Evolutionary conservation across 2,329 filamentous ascomycete genomes (phyloP).

Genomic region (Penicillium sp.): DNA sequence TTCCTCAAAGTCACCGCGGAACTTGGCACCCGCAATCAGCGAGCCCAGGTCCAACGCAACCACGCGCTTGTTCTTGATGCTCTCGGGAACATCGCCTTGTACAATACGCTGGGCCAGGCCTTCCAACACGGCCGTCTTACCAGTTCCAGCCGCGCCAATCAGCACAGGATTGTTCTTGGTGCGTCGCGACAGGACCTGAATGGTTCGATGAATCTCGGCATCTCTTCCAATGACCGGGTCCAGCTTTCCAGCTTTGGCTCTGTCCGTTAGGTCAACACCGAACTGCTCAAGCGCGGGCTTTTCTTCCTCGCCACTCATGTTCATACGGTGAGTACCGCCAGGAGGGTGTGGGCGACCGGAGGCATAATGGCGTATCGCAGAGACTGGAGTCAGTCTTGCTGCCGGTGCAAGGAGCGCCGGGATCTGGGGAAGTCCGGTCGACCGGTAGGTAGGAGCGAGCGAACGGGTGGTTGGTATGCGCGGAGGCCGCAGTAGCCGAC

Average conservation of each 20-base stretch:
- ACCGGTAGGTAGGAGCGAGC: constrained; percentile 19
- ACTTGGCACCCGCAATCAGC: constrained; percentile 93
- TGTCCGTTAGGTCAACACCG: constrained; percentile 83
- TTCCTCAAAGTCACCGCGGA: constrained; percentile 94
- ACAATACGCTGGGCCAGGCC: constrained; percentile 88
- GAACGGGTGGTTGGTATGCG: constrained; percentile 21
- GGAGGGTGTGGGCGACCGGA: constrained; percentile 73
- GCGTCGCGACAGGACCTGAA: constrained; percentile 85
- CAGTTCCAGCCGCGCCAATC: constrained; percentile 87
- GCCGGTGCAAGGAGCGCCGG: constrained; percentile 16
- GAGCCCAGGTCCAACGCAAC: constrained; percentile 85
- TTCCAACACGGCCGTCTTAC: constrained; percentile 91
- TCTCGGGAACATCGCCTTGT: constrained; percentile 88
- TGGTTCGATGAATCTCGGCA: constrained; percentile 86
- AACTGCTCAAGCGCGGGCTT: constrained; percentile 89
- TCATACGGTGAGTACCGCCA: constrained; percentile 91
- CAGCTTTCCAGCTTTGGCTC: constrained; percentile 82
- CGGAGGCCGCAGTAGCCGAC: constrained; percentile 29
- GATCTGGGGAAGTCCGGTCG: constrained; percentile 19
- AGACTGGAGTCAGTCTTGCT: constrained; percentile 9
- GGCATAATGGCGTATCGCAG: constrained; percentile 51
- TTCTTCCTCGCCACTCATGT: constrained; percentile 71
- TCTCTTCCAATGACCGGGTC: constrained; percentile 96
- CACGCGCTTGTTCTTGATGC: constrained; percentile 90
- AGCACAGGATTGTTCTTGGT: constrained; percentile 96